Evolutionary conservation across 202 grass and related monocot species (phyloP), one percentile per base, ranked within the genome.

Genomic region (Schoenoplectus tabernaemontani): DNA sequence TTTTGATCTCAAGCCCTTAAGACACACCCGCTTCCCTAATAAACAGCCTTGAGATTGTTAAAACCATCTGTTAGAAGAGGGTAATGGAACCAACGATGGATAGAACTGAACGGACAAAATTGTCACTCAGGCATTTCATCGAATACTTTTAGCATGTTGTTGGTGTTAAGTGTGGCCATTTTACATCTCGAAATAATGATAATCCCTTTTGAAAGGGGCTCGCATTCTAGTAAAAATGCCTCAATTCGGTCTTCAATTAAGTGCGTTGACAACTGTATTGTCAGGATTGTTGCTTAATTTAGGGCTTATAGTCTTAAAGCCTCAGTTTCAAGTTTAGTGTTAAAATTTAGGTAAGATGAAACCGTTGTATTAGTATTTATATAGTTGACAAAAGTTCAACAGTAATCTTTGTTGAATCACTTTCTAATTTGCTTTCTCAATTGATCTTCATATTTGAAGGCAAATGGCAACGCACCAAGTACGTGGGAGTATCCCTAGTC

Each of bases 381-480:
- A 28, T 65, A 28, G 10, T 70, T 44, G 41, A 32, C 12, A 76
- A 54, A n/a, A 56, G 17, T 9, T 36, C 56, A 36, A 32, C 32
- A 4, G 56, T 33, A 54, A 17, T 33, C 2, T n/a, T n/a, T 34
- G 46, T 15, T n/a, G 16, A 13, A 30, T 30, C 15, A 15, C 5
- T 20, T 82, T 81, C 22, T 79, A 2, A 36, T 75, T 76, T 81
- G 1, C 13, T 23, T 54, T 54, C 22, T 57, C 71, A 76, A n/a
- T 46, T 59, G 37, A 43, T 61, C 37, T 43, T 46, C 0, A 44
- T 46, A 56, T 50, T 62, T 76, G 17, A 64, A 96, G 93, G 93
- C 0, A 97, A 93, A 89, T 97, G 93, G 93, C 85, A 86, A 68
- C 82, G 93, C 42, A 86, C 30, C 83, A 97, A 97, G 74, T 97